A percentile compares a stretch with the other conserved stretches of the same genome.
Conservation (phyloP, 2,329 filamentous ascomycete genomes). For the Emydomyces testavorans region DNA sequence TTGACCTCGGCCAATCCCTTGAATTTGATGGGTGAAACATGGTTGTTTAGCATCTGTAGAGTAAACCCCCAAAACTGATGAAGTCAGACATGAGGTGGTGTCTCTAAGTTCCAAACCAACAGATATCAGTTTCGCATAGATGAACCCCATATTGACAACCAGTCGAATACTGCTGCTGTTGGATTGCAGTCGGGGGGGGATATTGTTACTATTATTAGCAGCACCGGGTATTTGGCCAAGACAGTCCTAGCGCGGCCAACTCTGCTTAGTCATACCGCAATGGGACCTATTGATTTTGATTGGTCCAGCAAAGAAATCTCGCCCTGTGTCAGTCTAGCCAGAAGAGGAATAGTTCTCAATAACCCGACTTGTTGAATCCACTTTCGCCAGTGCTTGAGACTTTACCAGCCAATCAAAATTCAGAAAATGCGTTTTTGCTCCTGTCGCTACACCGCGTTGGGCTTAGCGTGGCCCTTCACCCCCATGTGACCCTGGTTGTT, state of each 20-base stretch:
- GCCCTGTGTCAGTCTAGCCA: conserved; percentile 2
- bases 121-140: neutral
- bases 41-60: too few relatives aligned
- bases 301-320: conserved; percentile 7
- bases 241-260: too few relatives aligned
- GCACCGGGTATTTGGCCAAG: too few relatives aligned
- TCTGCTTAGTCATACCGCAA: neutral
- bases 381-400: too few relatives aligned
- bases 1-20: neutral
- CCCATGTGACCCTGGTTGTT: neutral
- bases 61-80: neutral
- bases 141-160: neutral
- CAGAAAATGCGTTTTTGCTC: conserved; percentile 3
- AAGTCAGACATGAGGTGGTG: neutral
- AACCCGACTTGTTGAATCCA: too few relatives aligned
- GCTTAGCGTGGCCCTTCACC: neutral
- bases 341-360: neutral
- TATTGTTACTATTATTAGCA: neutral
- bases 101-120: neutral
- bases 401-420: conserved; percentile 2
- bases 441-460: neutral
- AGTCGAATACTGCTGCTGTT: neutral
- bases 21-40: neutral
- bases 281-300: neutral
- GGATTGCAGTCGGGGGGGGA: neutral